A percentile compares a stretch with the other conserved stretches of the same genome.
Conservation (phyloP, 495 filamentous ascomycete species). For the Penicillium turbatum region DNA sequence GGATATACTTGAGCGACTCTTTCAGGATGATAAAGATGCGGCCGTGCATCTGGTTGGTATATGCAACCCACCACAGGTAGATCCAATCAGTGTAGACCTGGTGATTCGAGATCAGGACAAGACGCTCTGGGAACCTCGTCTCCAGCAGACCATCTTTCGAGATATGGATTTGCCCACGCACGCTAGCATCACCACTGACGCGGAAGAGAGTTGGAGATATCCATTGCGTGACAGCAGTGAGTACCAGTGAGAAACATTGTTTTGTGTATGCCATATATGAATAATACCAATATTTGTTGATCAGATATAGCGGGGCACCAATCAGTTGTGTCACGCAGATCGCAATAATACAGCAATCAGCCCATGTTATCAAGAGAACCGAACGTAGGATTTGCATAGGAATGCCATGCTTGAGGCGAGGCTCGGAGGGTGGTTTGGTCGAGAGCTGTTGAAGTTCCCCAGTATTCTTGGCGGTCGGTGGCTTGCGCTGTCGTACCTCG, state of each 20-base stretch:
- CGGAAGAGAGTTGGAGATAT: conserved; percentile 57
- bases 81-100: conserved; percentile 71
- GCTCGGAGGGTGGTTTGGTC: conserved; percentile 29
- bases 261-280: conserved; percentile 64
- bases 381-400: conserved; percentile 62
- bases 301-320: conserved; percentile 55
- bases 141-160: conserved; percentile 52
- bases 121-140: conserved; percentile 55
- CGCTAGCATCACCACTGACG: conserved; percentile 57
- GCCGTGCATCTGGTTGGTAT: conserved; percentile 61
- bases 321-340: conserved; percentile 54
- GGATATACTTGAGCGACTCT: conserved; percentile 62
- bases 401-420: conserved; percentile 62
- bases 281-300: conserved; percentile 57
- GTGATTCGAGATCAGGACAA: conserved; percentile 64
- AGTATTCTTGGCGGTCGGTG: conserved; percentile 11
- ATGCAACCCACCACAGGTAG: conserved; percentile 68
- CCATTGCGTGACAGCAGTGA: conserved; percentile 58
- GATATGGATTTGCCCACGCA: conserved; percentile 53
- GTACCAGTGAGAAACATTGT: conserved; percentile 56
- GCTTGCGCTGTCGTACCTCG: conserved; percentile 43
- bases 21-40: conserved; percentile 68
- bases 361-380: conserved; percentile 60
- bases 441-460: conserved; percentile 23
- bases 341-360: conserved; percentile 50